Percentiles rank a stretch among this genome's conserved stretches.
phyloP scores from a whole-genome alignment of 2,329 filamentous ascomycete species.

The Endothia cerciana region DNA sequence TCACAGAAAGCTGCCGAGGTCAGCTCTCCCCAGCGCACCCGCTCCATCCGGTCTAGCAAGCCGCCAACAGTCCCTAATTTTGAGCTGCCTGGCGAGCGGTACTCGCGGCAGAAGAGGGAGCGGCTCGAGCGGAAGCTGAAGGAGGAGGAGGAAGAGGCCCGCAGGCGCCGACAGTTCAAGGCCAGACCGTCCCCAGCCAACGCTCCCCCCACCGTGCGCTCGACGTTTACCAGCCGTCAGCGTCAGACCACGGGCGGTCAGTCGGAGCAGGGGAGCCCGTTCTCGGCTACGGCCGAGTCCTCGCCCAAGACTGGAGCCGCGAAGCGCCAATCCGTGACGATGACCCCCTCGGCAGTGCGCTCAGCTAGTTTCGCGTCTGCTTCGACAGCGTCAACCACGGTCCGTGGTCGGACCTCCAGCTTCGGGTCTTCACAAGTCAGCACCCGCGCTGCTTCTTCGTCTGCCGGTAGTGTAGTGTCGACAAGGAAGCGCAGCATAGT shows the following conservation, averaged over 20 bases:
- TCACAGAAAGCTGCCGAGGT: constrained; percentile 42
- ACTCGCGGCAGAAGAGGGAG: constrained; percentile 59
- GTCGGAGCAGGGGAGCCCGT: constrained; percentile 11
- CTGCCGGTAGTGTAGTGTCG: constrained; percentile 45
- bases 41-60: constrained; percentile 53
- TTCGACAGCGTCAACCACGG: constrained; percentile 26
- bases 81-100: constrained; percentile 66
- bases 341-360: constrained; percentile 21
- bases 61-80: constrained; percentile 59
- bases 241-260: constrained; percentile 21
- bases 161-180: constrained; percentile 65
- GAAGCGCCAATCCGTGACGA: constrained; percentile 26
- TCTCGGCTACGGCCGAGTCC: constrained; percentile 18
- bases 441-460: constrained; percentile 50
- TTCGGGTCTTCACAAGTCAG: constrained; percentile 35
- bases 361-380: constrained; percentile 31
- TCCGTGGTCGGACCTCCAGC: constrained; percentile 36
- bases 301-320: constrained; percentile 27
- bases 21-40: constrained; percentile 48
- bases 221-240: constrained; percentile 56
- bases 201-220: constrained; percentile 50
- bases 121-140: constrained; percentile 58
- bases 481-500: constrained; percentile 50
- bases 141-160: constrained; percentile 63
- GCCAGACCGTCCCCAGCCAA: constrained; percentile 57